phyloP scores from a whole-genome alignment of 108 stramenopile genomes.

The Cyclotella sp. region DNA sequence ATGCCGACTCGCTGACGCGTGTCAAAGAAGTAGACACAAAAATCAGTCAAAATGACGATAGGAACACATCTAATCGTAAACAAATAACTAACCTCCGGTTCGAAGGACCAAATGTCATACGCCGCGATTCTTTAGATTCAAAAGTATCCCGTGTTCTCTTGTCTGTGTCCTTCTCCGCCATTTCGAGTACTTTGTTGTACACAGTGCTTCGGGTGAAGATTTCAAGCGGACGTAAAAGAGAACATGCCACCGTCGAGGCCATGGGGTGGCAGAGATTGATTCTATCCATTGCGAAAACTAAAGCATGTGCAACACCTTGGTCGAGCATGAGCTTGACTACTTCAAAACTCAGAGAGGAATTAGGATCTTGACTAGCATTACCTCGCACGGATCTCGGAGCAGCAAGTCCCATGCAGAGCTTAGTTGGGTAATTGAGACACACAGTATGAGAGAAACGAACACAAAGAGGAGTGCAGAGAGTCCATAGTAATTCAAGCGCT shows the following conservation, averaged over 20 bases:
- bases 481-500: background rate
- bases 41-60: background rate
- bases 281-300: constrained; percentile 75
- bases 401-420: constrained; percentile 78
- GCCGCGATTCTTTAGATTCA: constrained; percentile 23
- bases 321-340: constrained; percentile 88
- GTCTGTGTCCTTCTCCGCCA: constrained; percentile 62
- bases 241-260: constrained; percentile 64
- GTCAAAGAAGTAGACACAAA: background rate
- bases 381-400: constrained; percentile 66
- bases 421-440: background rate
- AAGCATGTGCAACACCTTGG: constrained; percentile 75
- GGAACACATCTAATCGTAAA: background rate
- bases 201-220: constrained; percentile 80
- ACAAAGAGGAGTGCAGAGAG: background rate
- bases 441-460: background rate
- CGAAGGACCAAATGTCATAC: constrained; percentile 43
- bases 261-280: constrained; percentile 83
- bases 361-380: constrained; percentile 62
- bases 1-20: constrained; percentile 37
- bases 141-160: constrained; percentile 22
- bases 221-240: constrained; percentile 87
- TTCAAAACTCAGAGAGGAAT: constrained; percentile 76
- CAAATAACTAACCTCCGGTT: constrained; percentile 15
- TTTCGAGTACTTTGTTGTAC: constrained; percentile 56